phyloP scores from a whole-genome alignment of 495 filamentous ascomycete genomes.

The Penicillium nucicola region DNA sequence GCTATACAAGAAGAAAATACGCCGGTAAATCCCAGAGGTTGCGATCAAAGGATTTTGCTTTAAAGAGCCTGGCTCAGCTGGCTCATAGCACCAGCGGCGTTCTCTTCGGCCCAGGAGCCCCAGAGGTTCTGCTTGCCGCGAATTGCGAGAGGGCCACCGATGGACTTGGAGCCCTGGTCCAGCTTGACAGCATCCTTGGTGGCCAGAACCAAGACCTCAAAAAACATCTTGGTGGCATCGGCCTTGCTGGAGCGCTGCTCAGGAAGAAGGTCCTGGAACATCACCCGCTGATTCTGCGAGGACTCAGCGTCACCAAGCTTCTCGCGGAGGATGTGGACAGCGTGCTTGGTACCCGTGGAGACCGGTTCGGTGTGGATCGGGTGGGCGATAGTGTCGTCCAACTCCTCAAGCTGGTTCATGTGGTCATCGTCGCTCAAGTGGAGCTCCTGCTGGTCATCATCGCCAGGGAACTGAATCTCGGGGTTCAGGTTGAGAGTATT shows the following conservation, averaged over 20 bases:
- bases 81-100: slow-evolving; percentile 55
- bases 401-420: slow-evolving; percentile 45
- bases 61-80: slow-evolving; percentile 30
- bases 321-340: slow-evolving; percentile 90
- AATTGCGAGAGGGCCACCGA: slow-evolving; percentile 76
- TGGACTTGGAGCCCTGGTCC: slow-evolving; percentile 72
- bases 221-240: slow-evolving; percentile 99
- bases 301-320: slow-evolving; percentile 67
- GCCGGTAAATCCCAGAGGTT: slow-evolving; percentile 18
- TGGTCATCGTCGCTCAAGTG: slow-evolving; percentile 54
- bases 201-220: slow-evolving; percentile 89
- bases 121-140: slow-evolving; percentile 87
- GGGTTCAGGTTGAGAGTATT: slow-evolving; percentile 45
- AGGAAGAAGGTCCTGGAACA: slow-evolving; percentile 91
- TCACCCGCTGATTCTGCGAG: slow-evolving; percentile 68
- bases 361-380: slow-evolving; percentile 79
- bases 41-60: slow-evolving; percentile 7
- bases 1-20: slow-evolving; percentile 34
- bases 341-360: slow-evolving; percentile 87
- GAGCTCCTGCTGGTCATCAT: slow-evolving; percentile 46
- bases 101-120: slow-evolving; percentile 92
- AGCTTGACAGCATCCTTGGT: slow-evolving; percentile 98
- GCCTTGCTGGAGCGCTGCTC: slow-evolving; percentile 71
- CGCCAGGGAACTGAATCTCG: slow-evolving; percentile 63
- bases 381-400: slow-evolving; percentile 79